Base-by-base conservation (phyloP, 129 eudicot species). In the Glebionis coronaria region DNA sequence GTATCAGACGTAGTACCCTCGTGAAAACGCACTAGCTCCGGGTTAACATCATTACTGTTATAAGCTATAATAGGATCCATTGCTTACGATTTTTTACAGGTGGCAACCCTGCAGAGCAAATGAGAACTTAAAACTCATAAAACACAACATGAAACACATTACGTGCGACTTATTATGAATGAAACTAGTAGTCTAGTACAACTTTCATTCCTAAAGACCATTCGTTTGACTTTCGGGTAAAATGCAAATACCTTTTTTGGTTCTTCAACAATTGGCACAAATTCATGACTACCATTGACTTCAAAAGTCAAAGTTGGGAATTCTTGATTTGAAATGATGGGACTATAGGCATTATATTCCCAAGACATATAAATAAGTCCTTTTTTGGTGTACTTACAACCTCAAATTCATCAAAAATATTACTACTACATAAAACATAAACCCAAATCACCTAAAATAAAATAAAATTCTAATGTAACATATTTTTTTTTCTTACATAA, bases 1-100 rank as follows among this genome's bases (percentile, higher is more conserved):
- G 83, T 44, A 62, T 80, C 80, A 31, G 71, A 53, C 11, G 82
- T 44, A 25, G 74, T 62, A 56, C 80, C 81, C 72, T 84, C 84
- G 4, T 27, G 79, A 21, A 75, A 31, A 20, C 56, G 69, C 21
- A 68, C 71, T 13, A 67, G 23, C 66, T 84, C 81, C 9, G 81
- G 78, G 63, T 79, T 77, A n/a, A 31, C 74, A 27, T 65, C 78
- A 44, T 82, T 84, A 65, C 54, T 71, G 42, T 9, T 72, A 40
- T 46, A 54, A 49, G 53, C 57, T 35, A 65, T 63, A 44, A 57
- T 1, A 10, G 72, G 56, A 50, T 81, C 82, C 79, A 69, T 81
- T 72, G 42, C 35, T 64, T 49, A n/a, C 56, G 27, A 56, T 57
- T 53, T 61, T 29, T 19, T n/a, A 31, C 25, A 2, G 20, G 0